Conservation (phyloP, 352 stramenopile species). For the Phytophthora pini region DNA sequence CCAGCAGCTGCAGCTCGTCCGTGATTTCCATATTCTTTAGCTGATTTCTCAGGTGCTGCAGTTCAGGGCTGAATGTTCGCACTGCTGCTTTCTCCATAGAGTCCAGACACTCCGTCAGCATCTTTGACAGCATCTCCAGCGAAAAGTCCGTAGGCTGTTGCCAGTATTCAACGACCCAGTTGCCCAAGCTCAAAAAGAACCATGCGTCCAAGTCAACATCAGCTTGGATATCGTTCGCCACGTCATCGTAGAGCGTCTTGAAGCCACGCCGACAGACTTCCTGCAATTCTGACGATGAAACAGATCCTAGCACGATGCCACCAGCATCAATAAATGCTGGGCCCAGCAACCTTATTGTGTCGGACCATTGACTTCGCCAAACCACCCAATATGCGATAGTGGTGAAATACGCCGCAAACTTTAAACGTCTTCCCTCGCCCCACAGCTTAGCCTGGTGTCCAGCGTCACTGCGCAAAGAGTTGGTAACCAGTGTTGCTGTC, state of each 20-base stretch:
- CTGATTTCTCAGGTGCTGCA: constrained; percentile 54
- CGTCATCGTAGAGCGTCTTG: constrained; percentile 54
- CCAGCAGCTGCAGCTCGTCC: constrained; percentile 59
- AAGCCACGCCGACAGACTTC: constrained; percentile 50
- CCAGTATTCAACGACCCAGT: constrained; percentile 84
- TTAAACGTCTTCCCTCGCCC: constrained; percentile 72
- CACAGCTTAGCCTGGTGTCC: constrained; percentile 50
- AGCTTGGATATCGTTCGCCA: constrained; percentile 57
- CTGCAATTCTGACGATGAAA: constrained; percentile 53
- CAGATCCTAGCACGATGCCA: constrained; percentile 62
- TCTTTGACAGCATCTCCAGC: constrained; percentile 67
- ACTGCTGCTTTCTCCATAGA: constrained; percentile 60
- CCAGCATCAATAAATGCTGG: constrained; percentile 72
- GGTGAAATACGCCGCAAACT: constrained; percentile 65
- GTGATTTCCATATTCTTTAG: constrained; percentile 50
- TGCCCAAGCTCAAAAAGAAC: constrained; percentile 73
- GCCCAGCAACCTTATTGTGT: constrained; percentile 57
- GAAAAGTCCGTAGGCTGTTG: constrained; percentile 83
- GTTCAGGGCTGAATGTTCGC: constrained; percentile 60
- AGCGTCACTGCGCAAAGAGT: constrained; percentile 34
- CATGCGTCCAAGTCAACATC: constrained; percentile 72
- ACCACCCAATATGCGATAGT: constrained; percentile 67
- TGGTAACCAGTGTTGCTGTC: constrained; percentile 42
- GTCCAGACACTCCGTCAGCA: constrained; percentile 63
- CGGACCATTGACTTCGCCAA: constrained; percentile 56